These are phyloP conservation scores for Pestalotiopsis sp. DNA, from an alignment of 2,329 filamentous ascomycete species.

Conservation along the genomic window DNA sequence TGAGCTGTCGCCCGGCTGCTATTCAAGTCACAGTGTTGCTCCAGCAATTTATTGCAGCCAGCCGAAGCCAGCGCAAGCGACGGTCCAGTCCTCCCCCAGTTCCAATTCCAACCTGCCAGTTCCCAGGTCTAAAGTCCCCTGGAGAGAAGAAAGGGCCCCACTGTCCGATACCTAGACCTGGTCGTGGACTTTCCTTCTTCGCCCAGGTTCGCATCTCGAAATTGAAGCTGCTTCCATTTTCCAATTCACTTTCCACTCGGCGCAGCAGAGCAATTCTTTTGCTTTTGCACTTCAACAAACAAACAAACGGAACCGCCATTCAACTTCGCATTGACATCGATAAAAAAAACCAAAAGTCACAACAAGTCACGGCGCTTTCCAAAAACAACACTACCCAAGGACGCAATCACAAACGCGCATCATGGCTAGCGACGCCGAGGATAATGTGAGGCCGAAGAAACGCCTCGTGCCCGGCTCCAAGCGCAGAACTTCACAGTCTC, in stretches of 20 bases:
- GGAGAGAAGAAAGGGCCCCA: not conserved
- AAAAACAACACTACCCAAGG: not conserved
- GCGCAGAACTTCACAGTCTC: conserved; percentile 41
- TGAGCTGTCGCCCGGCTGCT: not conserved
- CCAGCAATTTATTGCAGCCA: not conserved
- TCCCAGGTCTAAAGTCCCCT: too few relatives aligned
- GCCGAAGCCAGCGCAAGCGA: not conserved
- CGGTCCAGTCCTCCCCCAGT: not conserved
- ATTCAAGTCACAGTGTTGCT: too few relatives aligned
- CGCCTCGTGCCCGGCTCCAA: conserved; percentile 44
- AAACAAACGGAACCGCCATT: not conserved
- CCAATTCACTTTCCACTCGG: not conserved
- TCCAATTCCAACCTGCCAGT: not conserved
- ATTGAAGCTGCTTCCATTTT: not conserved
- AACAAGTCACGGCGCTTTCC: not conserved
- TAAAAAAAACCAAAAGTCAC: not conserved
- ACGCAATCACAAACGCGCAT: not conserved
- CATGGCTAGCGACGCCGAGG: conserved; percentile 30
- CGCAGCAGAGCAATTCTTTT: not conserved
- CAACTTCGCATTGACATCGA: not conserved
- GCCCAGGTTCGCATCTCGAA: not conserved
- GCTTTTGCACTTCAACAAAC: not conserved
- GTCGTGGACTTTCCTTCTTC: not conserved
- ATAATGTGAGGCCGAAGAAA: conserved; percentile 41
- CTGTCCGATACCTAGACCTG: not conserved